A percentile compares a stretch with the other conserved stretches of the same genome.
Conservation (phyloP, 306 rosid genomes). For the Trifolium fragiferum region DNA sequence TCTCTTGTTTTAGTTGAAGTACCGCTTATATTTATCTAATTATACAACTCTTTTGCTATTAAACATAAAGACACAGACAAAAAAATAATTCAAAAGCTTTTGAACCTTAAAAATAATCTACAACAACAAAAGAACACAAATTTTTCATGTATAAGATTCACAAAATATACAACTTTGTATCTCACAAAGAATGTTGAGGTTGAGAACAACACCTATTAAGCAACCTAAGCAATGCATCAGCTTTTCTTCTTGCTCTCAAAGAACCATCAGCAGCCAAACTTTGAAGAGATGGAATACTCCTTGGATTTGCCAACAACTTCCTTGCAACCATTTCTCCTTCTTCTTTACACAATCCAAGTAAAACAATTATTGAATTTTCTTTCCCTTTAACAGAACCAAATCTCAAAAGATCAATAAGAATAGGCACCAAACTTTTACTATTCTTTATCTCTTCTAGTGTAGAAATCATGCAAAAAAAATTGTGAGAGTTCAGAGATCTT, state of each 20-base stretch:
- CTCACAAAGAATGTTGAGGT: constrained; percentile 57
- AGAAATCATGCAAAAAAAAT: no score
- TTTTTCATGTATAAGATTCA: constrained; percentile 21
- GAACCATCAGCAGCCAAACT: constrained; percentile 79
- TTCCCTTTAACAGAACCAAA: constrained; percentile 90
- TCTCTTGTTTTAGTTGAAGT: no score
- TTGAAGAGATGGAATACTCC: constrained; percentile 84
- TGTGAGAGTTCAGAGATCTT: no score
- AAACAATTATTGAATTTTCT: constrained; percentile 75
- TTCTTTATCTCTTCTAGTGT: constrained; percentile 74
- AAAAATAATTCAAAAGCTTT: not conserved
- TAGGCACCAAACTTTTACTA: constrained; percentile 65
- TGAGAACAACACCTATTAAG: constrained; percentile 81
- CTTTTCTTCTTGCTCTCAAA: constrained; percentile 80
- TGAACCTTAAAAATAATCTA: not conserved
- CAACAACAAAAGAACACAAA: not conserved
- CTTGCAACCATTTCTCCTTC: constrained; percentile 80
- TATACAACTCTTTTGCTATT: not conserved
- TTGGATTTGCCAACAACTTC: constrained; percentile 71
- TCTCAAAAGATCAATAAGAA: constrained; percentile 86
- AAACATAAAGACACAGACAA: not conserved
- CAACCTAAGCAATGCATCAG: constrained; percentile 81
- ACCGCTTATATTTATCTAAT: no score
- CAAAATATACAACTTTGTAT: constrained; percentile 21
- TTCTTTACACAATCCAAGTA: constrained; percentile 85